Evolutionary conservation across 140 eudicot species (phyloP).

Genomic region (Flaveria floridana): DNA sequence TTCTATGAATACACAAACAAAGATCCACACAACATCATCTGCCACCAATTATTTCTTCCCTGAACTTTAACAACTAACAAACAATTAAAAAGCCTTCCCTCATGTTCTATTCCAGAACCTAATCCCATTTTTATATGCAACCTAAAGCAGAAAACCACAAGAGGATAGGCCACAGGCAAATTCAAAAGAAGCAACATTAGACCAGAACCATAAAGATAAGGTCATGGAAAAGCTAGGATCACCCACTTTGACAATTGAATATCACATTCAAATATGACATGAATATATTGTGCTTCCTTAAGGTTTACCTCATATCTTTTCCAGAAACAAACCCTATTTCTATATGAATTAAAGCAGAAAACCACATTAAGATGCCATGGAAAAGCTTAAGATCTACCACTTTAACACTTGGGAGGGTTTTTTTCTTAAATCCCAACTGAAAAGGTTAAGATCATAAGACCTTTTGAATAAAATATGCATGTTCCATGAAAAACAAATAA

Average conservation of each 20-base stretch:
- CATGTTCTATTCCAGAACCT: not conserved
- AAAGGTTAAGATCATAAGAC: not conserved
- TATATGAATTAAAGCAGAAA: not conserved
- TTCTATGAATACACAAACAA: not conserved
- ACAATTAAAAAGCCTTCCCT: slow-evolving; percentile 11
- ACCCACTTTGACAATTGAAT: not conserved
- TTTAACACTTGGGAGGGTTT: not conserved
- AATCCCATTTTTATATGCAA: not conserved
- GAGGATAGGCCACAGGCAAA: not conserved
- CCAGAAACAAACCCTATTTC: not conserved
- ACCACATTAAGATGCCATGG: not conserved
- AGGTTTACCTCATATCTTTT: not conserved
- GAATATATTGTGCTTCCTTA: not conserved
- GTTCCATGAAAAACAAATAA: slow-evolving; percentile 1
- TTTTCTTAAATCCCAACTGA: not conserved
- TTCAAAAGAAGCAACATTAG: not conserved
- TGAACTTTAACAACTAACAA: slow-evolving; percentile 13
- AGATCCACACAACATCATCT: slow-evolving; percentile 16
- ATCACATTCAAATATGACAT: not conserved
- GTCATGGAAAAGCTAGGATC: not conserved
- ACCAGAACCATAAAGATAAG: not conserved
- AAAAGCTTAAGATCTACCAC: not conserved
- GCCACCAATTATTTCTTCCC: slow-evolving; percentile 14
- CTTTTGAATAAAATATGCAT: not conserved
- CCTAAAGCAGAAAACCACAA: slow-evolving; percentile 8